phyloP scores from a whole-genome alignment of 352 stramenopile species.

The Plasmopara viticola region DNA sequence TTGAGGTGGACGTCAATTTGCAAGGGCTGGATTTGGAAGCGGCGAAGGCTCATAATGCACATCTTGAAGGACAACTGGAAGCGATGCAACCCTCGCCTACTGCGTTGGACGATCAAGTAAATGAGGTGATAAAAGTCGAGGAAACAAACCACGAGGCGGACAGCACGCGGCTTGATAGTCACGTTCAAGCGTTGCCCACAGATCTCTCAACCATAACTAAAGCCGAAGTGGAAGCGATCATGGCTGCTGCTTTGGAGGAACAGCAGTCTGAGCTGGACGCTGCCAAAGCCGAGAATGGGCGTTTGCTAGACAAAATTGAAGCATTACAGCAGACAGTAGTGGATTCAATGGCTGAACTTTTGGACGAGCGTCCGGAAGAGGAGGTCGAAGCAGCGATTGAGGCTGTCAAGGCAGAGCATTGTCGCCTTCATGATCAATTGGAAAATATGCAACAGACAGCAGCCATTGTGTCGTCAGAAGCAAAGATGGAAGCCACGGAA shows the following conservation, averaged over 20 bases:
- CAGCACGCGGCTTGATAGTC: conserved; percentile 10
- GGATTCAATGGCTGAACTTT: not conserved
- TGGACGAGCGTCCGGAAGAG: conserved; percentile 7
- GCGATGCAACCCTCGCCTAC: conserved; percentile 3
- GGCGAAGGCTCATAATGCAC: conserved; percentile 8
- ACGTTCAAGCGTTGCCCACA: conserved; percentile 9
- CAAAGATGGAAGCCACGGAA: conserved; percentile 8
- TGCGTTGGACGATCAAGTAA: conserved; percentile 7
- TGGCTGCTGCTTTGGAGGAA: conserved; percentile 6
- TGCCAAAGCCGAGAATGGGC: conserved; percentile 14
- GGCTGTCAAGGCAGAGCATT: conserved; percentile 9
- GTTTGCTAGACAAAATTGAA: conserved; percentile 17
- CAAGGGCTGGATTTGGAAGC: conserved; percentile 8
- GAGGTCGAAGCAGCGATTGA: conserved; percentile 11
- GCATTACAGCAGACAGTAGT: conserved; percentile 4
- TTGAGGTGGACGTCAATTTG: conserved; percentile 1
- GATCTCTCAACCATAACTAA: conserved; percentile 3
- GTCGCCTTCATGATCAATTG: conserved; percentile 14
- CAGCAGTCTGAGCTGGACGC: conserved; percentile 12
- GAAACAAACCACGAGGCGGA: not conserved
- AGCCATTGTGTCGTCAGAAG: conserved; percentile 3
- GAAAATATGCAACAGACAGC: conserved; percentile 10
- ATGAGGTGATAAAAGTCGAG: conserved; percentile 5
- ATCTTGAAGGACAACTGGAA: conserved; percentile 14
- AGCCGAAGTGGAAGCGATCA: conserved; percentile 10